Percentiles rank a stretch among this genome's conserved stretches.
Evolutionary conservation across 768 basidiomycete genomes (phyloP).

Genomic region (Tylopilus plumbeoviolaceoides): DNA sequence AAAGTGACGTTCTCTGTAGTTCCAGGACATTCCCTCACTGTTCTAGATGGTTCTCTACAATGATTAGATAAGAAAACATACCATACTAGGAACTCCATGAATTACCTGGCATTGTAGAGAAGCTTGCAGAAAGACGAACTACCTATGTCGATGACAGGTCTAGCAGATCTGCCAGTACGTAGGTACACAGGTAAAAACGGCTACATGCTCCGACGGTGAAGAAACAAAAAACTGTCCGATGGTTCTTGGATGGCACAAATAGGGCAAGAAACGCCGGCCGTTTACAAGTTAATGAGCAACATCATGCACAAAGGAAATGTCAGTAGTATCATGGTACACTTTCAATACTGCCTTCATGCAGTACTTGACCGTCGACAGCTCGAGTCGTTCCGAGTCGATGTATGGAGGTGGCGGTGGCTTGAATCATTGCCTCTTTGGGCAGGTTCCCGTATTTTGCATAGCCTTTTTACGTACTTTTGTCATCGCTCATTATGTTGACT

Average conservation of each 20-base stretch:
- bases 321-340: constrained; percentile 44
- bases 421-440: too few relatives aligned
- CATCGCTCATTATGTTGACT: constrained; percentile 84
- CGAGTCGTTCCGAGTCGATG: too few relatives aligned
- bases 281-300: constrained; percentile 25
- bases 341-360: constrained; percentile 80
- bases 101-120: too few relatives aligned
- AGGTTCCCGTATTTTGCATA: constrained; percentile 64
- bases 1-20: constrained; percentile 24
- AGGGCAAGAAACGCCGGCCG: constrained; percentile 13
- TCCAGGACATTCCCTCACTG: constrained; percentile 31
- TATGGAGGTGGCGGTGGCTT: too few relatives aligned
- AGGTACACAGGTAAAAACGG: constrained; percentile 23
- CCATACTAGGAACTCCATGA: neutral
- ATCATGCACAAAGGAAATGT: constrained; percentile 14
- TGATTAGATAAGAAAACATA: constrained; percentile 32
- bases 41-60: constrained; percentile 33
- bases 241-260: constrained; percentile 19
- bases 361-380: constrained; percentile 57
- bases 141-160: constrained; percentile 12
- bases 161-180: constrained; percentile 21
- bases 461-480: constrained; percentile 80
- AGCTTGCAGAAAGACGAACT: too few relatives aligned
- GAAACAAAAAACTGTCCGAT: constrained; percentile 12
- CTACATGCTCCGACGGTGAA: constrained; percentile 22